phyloP scores from a whole-genome alignment of 176 grass and related monocot genomes.

The Pontederia crassipes region DNA sequence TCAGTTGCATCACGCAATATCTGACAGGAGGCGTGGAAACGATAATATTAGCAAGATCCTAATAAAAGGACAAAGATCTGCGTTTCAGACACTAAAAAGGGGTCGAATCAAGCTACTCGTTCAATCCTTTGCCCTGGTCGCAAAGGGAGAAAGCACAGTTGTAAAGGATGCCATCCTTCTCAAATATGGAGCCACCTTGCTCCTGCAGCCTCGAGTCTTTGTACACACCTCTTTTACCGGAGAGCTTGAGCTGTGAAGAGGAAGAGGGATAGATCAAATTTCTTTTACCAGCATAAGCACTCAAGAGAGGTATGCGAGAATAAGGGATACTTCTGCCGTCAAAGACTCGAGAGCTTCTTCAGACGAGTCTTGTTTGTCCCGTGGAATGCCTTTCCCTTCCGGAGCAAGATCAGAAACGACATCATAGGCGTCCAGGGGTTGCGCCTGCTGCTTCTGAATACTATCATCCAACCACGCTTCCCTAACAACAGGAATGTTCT shows the following conservation, averaged over 20 bases:
- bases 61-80: not conserved
- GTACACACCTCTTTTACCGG: slow-evolving; percentile 54
- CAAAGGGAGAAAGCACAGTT: slow-evolving; percentile 63
- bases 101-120: slow-evolving; percentile 31
- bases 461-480: slow-evolving; percentile 90
- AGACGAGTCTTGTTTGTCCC: slow-evolving; percentile 46
- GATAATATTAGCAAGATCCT: not conserved
- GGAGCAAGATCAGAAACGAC: slow-evolving; percentile 59
- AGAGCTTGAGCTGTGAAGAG: slow-evolving; percentile 56
- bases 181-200: slow-evolving; percentile 47
- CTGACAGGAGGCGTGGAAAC: slow-evolving; percentile 21
- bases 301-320: not conserved
- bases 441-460: slow-evolving; percentile 45
- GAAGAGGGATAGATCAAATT: not conserved
- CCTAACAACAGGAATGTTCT: slow-evolving; percentile 54
- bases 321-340: slow-evolving; percentile 42
- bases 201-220: slow-evolving; percentile 62
- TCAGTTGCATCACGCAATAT: slow-evolving; percentile 53
- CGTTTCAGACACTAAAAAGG: not conserved
- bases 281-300: not conserved
- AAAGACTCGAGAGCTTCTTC: slow-evolving; percentile 58
- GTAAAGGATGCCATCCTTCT: slow-evolving; percentile 72
- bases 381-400: slow-evolving; percentile 43
- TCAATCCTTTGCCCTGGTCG: slow-evolving; percentile 33
- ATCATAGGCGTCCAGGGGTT: slow-evolving; percentile 62